Evolutionary conservation across 2,329 filamentous ascomycete genomes (phyloP).

Genomic region (Lasiodiplodia hormozganensis): DNA sequence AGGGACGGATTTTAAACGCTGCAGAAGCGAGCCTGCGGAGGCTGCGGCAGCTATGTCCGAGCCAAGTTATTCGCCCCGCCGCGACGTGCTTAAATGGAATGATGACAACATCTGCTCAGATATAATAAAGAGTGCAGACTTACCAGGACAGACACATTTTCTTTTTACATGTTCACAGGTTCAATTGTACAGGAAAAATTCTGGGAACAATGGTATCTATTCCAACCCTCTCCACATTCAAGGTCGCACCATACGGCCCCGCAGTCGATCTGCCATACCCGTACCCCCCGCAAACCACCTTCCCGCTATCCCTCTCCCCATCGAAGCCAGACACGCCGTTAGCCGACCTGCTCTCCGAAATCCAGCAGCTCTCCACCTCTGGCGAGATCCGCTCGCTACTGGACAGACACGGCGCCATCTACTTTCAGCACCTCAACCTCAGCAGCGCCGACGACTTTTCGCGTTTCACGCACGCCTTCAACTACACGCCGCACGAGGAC

Average conservation of each 20-base stretch:
- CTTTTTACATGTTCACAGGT: neutral
- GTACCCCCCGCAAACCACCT: conserved; percentile 19
- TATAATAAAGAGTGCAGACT: neutral
- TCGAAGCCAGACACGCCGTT: neutral
- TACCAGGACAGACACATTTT: neutral
- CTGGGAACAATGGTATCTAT: neutral
- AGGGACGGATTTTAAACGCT: no score
- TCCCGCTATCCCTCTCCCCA: conserved; percentile 5
- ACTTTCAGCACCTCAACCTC: conserved; percentile 30
- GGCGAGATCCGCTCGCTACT: conserved; percentile 30
- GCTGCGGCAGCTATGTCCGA: neutral
- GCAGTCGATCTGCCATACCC: conserved; percentile 27
- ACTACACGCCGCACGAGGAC: conserved; percentile 31
- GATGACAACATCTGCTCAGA: neutral
- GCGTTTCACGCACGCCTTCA: conserved; percentile 31
- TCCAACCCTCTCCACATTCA: neutral
- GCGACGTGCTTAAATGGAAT: neutral
- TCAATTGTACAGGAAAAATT: neutral
- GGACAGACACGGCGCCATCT: conserved; percentile 30
- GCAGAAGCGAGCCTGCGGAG: no score
- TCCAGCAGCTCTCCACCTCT: conserved; percentile 6
- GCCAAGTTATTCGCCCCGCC: neutral
- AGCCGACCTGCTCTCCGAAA: conserved; percentile 8
- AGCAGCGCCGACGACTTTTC: conserved; percentile 29
- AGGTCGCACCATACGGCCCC: conserved; percentile 15